Evolutionary conservation across 2,329 filamentous ascomycete genomes (phyloP), one percentile per base, ranked within the genome.

Genomic region (Penicillium griseofulvum): DNA sequence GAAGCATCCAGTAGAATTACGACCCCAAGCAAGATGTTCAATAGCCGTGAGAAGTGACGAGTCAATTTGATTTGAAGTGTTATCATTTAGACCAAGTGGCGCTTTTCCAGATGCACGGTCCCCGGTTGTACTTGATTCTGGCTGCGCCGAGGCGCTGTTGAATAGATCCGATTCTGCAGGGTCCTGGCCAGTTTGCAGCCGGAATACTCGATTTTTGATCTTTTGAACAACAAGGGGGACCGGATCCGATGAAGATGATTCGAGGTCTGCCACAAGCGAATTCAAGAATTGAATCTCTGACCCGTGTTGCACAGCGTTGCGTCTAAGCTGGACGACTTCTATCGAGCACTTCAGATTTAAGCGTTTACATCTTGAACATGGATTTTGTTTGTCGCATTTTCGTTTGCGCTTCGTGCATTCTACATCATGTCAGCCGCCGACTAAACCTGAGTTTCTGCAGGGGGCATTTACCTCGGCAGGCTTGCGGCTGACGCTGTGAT

Each of bases 11-110:
- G 67, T 65, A 14, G 64, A 68, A 44, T 72, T 70, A 41, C 72
- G 67, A n/a, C 70, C 71, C 72, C 72, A 75, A 2, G 71, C 71
- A 16, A 74, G 64, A 57, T 72, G 68, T 57, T 75, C 72, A 12
- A 75, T 66, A 1, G 69, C 68, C 0, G 69, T 71, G 19, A 73
- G 56, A 19, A 68, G 61, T 0, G 70, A 65, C 3, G 68, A 55
- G 34, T 68, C 64, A 22, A 60, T 62, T 41, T 55, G 57, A 19
- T 63, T 52, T 9, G 55, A 37, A 5, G 56, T 39, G 16, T 33
- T 49, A 12, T 65, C 60, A 16, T 38, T 19, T 16, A 51, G 33
- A 36, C 41, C 6, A 17, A 50, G 7, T 46, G 34, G 28, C 37
- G 33, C 36, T 57, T 54, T 39, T 47, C 53, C 26, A 55, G 54